Percentiles rank a stretch among this genome's conserved stretches.
These are phyloP conservation scores for Colletotrichum sublineola DNA, from an alignment of 2,329 filamentous ascomycete genomes.

Conservation along the genomic window DNA sequence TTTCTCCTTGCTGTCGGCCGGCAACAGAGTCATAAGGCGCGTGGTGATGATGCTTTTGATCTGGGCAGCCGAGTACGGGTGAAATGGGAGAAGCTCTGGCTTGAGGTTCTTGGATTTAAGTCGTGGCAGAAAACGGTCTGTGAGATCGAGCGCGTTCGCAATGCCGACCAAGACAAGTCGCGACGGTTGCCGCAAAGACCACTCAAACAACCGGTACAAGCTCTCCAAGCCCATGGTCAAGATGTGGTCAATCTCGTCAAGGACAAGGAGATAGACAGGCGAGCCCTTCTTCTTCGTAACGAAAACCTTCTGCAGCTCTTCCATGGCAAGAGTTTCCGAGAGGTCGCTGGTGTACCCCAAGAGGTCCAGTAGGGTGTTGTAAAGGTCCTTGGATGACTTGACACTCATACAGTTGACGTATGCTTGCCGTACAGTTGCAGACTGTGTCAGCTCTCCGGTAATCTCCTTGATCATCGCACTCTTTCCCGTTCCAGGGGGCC, in stretches of 20 bases:
- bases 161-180: conserved; percentile 89
- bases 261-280: conserved; percentile 81
- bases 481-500: conserved; percentile 96
- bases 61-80: conserved; percentile 90
- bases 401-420: conserved; percentile 99
- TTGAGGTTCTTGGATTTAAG: conserved; percentile 94
- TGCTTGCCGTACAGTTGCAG: conserved; percentile 72
- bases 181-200: conserved; percentile 87
- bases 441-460: conserved; percentile 68
- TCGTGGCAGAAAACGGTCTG: conserved; percentile 92
- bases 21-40: conserved; percentile 82
- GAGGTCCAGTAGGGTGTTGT: conserved; percentile 81
- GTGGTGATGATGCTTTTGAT: conserved; percentile 89
- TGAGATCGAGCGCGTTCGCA: conserved; percentile 95
- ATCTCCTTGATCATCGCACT: conserved; percentile 92
- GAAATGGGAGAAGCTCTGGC: conserved; percentile 88
- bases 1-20: conserved; percentile 63
- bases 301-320: conserved; percentile 79
- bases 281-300: conserved; percentile 69
- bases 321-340: conserved; percentile 75
- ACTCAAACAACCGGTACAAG: conserved; percentile 95
- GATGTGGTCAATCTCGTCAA: conserved; percentile 97
- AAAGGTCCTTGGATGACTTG: conserved; percentile 88
- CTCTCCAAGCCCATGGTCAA: conserved; percentile 90
- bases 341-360: conserved; percentile 70